Base-by-base conservation (phyloP, 305 asterid species). In the Solanum aculeatissimum region DNA sequence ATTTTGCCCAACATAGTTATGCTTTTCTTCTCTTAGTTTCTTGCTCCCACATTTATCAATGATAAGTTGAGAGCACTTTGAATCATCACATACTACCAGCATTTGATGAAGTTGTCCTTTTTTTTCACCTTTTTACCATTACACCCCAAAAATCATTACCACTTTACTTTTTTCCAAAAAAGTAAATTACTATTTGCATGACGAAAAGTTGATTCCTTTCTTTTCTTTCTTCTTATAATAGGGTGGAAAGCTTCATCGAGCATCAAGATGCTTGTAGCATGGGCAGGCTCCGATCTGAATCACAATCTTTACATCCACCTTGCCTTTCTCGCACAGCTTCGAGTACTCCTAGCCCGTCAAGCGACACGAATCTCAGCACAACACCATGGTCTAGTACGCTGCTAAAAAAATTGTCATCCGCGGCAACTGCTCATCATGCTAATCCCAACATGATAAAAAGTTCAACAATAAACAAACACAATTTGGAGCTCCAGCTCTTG, bases 161-260 rank as follows among this genome's bases (percentile, higher is more conserved):
- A 75, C 60, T 77, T 83, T 66, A 60, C 45, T 47, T 78, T 38
- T 15, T 7, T 25, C 8, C 45, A 49, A 51, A 77, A 45, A 51
- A 51, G 47, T 77, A 49, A 16, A 53, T 51, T 49, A 77, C 58
- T 27, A 78, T 83, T 68, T 32, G 74, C 72, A 40, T 23, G 74
- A 62, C 77, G n/a, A 81, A 62, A 60, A 81, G 42, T 43, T 81
- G 42, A 81, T 81, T 81, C 47, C 27, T 42, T 38, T 43, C 9
- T n/a, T 4, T 57, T 66, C 9, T 42, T 10, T 29, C 40, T 49
- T 87, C 12, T 81, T 68, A 2, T 68, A 14, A 9, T 85, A 91
- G 93, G 89, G 93, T 91, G 83, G 93, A 91, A 86, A 91, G 92
- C 57, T 91, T 91, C 87, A 91, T 90, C 21, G 92, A 90, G 83